These are phyloP conservation scores for Xylaria sp. DNA, from an alignment of 2,329 filamentous ascomycete species.

Conservation along the genomic window DNA sequence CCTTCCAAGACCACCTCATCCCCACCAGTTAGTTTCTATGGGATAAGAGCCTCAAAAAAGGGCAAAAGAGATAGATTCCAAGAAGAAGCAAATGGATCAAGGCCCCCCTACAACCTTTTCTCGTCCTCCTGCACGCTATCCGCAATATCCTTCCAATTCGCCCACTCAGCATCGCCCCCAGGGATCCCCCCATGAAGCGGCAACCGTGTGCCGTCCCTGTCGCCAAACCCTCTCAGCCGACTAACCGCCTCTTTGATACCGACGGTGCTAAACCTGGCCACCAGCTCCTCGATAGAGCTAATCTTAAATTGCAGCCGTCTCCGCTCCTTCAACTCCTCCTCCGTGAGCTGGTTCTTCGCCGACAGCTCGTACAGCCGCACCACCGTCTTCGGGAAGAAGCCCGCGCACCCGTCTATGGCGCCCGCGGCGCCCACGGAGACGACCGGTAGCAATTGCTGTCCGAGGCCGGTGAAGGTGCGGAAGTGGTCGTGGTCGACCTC, in stretches of 20 bases:
- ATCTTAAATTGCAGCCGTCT: constrained; percentile 65
- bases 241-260: constrained; percentile 70
- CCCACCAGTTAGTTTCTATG: too few relatives aligned
- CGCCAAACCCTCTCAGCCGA: constrained; percentile 64
- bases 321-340: constrained; percentile 54
- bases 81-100: too few relatives aligned
- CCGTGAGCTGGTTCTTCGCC: constrained; percentile 35
- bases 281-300: constrained; percentile 65
- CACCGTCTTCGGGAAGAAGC: constrained; percentile 66
- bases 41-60: too few relatives aligned
- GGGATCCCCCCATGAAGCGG: constrained; percentile 64
- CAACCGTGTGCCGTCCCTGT: constrained; percentile 62
- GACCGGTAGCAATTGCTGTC: constrained; percentile 66
- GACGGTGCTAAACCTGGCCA: constrained; percentile 64
- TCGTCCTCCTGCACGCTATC: constrained; percentile 48
- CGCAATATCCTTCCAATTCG: constrained; percentile 54
- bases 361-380: constrained; percentile 61
- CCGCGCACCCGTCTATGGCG: constrained; percentile 48
- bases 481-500: constrained; percentile 64
- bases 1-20: too few relatives aligned
- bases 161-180: constrained; percentile 56
- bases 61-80: neutral
- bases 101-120: constrained; percentile 16
- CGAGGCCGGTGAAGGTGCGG: constrained; percentile 67
- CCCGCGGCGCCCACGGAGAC: constrained; percentile 41